Percentiles rank a stretch among this genome's conserved stretches.
These are phyloP conservation scores for Aspergillus quadrilineatus DNA, from an alignment of 2,329 filamentous ascomycete genomes.

Conservation along the genomic window DNA sequence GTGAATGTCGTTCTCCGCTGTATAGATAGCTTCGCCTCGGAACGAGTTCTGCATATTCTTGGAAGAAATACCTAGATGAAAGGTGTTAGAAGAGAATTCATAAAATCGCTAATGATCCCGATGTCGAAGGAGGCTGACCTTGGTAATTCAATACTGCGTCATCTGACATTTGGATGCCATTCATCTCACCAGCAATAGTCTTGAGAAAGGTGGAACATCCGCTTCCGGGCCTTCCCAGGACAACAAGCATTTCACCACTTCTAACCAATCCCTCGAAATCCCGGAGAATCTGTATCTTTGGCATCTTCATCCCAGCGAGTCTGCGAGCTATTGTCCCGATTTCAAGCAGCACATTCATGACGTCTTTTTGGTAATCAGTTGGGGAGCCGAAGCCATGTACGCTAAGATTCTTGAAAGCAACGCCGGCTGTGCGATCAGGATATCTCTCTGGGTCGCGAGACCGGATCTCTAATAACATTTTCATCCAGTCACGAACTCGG, in stretches of 20 bases:
- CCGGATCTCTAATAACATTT: constrained; percentile 21
- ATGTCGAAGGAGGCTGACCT: constrained; percentile 54
- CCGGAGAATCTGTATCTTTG: constrained; percentile 51
- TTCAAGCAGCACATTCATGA: constrained; percentile 57
- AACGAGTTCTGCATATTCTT: constrained; percentile 65
- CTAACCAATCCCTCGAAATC: constrained; percentile 60
- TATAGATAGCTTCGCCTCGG: constrained; percentile 83
- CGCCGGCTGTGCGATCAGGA: constrained; percentile 49
- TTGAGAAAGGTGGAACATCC: constrained; percentile 54
- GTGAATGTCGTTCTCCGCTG: constrained; percentile 79
- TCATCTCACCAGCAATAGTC: constrained; percentile 78
- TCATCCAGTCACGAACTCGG: constrained; percentile 23
- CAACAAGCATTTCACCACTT: constrained; percentile 44
- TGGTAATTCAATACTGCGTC: constrained; percentile 79
- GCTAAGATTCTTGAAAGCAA: constrained; percentile 63
- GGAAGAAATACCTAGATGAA: constrained; percentile 30
- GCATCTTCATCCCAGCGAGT: constrained; percentile 17
- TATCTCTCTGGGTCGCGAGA: constrained; percentile 22
- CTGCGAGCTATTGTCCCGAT: constrained; percentile 37
- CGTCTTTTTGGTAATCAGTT: constrained; percentile 66
- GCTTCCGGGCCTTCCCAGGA: background rate
- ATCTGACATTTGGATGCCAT: constrained; percentile 72
- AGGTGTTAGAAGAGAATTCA: background rate
- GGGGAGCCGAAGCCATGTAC: constrained; percentile 66
- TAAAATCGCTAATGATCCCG: background rate